Evolutionary conservation across 192 early-diverging fungal genomes (phyloP).

Genomic region (Phycomyces blakesleeanus): DNA sequence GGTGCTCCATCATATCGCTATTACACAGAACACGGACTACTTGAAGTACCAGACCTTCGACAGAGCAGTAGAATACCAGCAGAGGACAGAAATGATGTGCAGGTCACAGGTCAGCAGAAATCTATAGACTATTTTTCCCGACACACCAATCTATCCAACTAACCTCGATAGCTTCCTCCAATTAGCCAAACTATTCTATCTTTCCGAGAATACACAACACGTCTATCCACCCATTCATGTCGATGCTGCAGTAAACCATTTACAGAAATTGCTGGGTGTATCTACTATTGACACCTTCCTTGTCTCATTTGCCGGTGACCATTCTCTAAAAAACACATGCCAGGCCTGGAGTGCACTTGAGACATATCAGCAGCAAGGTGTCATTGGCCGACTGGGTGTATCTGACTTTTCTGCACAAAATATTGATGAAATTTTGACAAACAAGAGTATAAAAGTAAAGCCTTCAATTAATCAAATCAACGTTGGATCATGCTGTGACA

Average conservation of each 20-base stretch:
- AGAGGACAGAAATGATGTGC: conserved; percentile 28
- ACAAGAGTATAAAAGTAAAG: conserved; percentile 19
- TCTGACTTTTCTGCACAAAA: conserved; percentile 42
- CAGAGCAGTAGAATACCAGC: conserved; percentile 35
- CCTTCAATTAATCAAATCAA: conserved; percentile 51
- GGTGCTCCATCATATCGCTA: conserved; percentile 38
- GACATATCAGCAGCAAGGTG: conserved; percentile 27
- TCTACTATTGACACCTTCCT: conserved; percentile 33
- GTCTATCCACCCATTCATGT: conserved; percentile 13
- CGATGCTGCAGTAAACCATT: conserved; percentile 15
- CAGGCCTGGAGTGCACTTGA: conserved; percentile 38
- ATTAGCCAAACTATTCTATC: conserved; percentile 35
- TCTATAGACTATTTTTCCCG: conserved; percentile 7
- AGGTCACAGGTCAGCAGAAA: conserved; percentile 24
- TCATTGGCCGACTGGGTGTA: conserved; percentile 42
- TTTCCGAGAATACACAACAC: conserved; percentile 1
- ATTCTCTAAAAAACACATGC: conserved; percentile 6
- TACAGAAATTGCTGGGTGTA: conserved; percentile 27
- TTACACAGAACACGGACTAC: conserved; percentile 31
- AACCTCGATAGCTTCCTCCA: conserved; percentile 23
- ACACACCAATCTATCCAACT: conserved; percentile 26
- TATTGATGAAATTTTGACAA: conserved; percentile 30
- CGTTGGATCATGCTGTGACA: conserved; percentile 39
- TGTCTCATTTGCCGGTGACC: conserved; percentile 10
- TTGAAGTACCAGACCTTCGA: conserved; percentile 41